Conservation (phyloP, 1,139 yeast species). For the Taphrina communis region DNA sequence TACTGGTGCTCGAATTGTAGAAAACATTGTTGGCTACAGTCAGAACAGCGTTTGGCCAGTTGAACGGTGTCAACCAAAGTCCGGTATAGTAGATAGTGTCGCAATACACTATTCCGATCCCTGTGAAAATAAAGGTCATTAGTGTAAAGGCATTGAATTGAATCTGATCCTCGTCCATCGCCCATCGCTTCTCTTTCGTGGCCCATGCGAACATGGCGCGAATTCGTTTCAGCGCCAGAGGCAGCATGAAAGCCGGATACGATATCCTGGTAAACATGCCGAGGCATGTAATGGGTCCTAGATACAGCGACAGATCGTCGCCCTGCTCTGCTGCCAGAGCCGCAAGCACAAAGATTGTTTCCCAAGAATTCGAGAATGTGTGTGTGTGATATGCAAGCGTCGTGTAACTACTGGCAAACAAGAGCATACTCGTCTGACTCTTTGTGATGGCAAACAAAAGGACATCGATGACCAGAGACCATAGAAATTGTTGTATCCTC, state of each 20-base stretch:
- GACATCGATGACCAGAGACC: conserved; percentile 50
- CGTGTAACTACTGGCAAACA: conserved; percentile 56
- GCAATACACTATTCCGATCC: conserved; percentile 56
- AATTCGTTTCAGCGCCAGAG: conserved; percentile 50
- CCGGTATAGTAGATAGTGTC: conserved; percentile 59
- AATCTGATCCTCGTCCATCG: conserved; percentile 50
- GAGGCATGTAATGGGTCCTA: conserved; percentile 64
- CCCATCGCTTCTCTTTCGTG: conserved; percentile 46
- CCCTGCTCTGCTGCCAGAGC: conserved; percentile 5
- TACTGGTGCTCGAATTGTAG: conserved; percentile 67
- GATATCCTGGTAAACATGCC: conserved; percentile 88
- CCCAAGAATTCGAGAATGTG: conserved; percentile 85
- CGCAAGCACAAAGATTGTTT: conserved; percentile 65
- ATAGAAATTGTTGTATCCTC: conserved; percentile 63
- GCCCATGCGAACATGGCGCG: conserved; percentile 48
- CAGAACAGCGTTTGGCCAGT: conserved; percentile 55
- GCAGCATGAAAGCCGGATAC: conserved; percentile 71
- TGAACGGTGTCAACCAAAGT: conserved; percentile 16
- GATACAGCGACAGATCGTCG: conserved; percentile 50
- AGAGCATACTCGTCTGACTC: conserved; percentile 9
- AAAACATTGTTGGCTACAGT: conserved; percentile 78
- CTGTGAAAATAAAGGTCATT: conserved; percentile 49
- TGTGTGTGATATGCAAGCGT: conserved; percentile 84
- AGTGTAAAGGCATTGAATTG: conserved; percentile 22
- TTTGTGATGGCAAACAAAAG: conserved; percentile 1